These are phyloP conservation scores for Erigeron canadensis DNA, from an alignment of 129 eudicot species.

Conservation along the genomic window DNA sequence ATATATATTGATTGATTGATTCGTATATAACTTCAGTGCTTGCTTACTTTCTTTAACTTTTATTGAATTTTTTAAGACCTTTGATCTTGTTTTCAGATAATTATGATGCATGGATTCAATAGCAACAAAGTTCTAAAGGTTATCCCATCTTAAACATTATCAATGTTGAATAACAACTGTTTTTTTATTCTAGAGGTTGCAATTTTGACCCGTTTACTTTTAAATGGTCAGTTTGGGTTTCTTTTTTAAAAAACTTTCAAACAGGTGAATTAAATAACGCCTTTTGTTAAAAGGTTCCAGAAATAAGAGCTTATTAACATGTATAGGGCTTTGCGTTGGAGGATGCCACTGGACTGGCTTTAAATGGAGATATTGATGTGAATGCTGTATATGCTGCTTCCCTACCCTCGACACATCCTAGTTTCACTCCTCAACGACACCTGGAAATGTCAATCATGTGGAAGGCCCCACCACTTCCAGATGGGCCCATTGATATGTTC, in stretches of 20 bases:
- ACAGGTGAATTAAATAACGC: neutral
- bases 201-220: neutral
- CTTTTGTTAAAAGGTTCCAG: neutral
- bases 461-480: slow-evolving; percentile 74
- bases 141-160: slow-evolving; percentile 14
- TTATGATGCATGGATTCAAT: slow-evolving; percentile 42
- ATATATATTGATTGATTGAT: neutral
- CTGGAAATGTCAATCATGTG: slow-evolving; percentile 68
- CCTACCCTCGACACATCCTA: slow-evolving; percentile 91
- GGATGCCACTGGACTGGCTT: slow-evolving; percentile 80
- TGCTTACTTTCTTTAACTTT: slow-evolving; percentile 2
- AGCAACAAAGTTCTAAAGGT: slow-evolving; percentile 34
- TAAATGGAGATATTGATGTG: slow-evolving; percentile 73
- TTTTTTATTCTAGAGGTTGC: slow-evolving; percentile 6
- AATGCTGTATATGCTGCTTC: slow-evolving; percentile 72
- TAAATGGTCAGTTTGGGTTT: neutral
- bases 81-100: slow-evolving; percentile 29
- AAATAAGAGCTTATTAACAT: neutral
- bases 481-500: slow-evolving; percentile 62
- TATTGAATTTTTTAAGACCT: neutral
- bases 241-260: too few relatives aligned
- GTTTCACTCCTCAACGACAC: slow-evolving; percentile 69
- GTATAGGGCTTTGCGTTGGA: slow-evolving; percentile 81
- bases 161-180: neutral
- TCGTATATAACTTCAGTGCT: neutral